Evolutionary conservation across 108 stramenopile genomes (phyloP).

Genomic region (Chaetoceros tenuissimus): DNA sequence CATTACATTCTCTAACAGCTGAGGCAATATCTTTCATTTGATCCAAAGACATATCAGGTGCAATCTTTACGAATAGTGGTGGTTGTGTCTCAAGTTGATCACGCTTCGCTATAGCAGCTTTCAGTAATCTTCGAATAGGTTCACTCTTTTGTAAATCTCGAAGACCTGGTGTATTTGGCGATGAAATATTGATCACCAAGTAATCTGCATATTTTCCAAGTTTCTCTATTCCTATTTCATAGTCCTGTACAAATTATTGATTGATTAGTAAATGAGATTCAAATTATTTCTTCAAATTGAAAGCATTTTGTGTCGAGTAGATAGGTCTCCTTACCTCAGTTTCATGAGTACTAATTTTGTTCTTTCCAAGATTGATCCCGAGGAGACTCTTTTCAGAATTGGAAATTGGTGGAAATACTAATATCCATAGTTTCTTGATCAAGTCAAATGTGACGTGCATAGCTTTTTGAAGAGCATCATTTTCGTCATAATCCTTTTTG

Average conservation of each 20-base stretch:
- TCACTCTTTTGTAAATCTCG: conserved; percentile 66
- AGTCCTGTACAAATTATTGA: conserved; percentile 71
- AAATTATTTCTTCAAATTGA: no score
- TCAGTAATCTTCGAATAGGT: conserved; percentile 50
- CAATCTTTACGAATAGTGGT: conserved; percentile 91
- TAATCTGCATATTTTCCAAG: conserved; percentile 89
- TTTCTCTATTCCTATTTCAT: conserved; percentile 58
- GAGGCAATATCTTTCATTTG: conserved; percentile 73
- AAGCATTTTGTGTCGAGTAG: no score
- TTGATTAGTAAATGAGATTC: no score
- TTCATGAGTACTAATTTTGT: conserved; percentile 61
- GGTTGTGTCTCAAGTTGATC: conserved; percentile 16
- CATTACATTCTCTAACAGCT: conserved; percentile 37
- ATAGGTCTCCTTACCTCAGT: conserved; percentile 21
- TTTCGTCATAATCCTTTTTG: neutral
- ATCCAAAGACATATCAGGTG: conserved; percentile 79
- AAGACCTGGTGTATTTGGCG: conserved; percentile 92
- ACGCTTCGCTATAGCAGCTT: conserved; percentile 45
- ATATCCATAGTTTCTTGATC: conserved; percentile 2
- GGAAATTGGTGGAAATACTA: conserved; percentile 9
- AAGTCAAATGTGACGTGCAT: conserved; percentile 18
- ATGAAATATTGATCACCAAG: conserved; percentile 87
- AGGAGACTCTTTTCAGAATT: conserved; percentile 27
- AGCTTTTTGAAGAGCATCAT: neutral
- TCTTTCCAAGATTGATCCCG: conserved; percentile 94